phyloP scores from a whole-genome alignment of 2,329 filamentous ascomycete species.

The Diaporthe eres region DNA sequence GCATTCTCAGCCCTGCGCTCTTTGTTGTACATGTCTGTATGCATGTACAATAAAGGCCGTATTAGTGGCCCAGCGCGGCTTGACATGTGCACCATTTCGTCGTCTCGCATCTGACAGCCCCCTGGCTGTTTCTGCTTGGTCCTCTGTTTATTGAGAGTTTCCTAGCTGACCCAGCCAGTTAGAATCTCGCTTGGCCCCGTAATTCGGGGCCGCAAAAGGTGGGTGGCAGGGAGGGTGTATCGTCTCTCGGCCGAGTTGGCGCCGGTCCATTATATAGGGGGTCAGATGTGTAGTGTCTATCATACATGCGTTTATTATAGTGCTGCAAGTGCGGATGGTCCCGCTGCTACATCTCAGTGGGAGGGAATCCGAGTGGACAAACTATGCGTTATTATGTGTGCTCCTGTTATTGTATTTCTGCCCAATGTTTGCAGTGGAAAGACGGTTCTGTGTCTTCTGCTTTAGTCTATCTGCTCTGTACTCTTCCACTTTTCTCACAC shows the following conservation, averaged over 20 bases:
- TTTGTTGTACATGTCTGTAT: not conserved
- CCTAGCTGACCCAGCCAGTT: not conserved
- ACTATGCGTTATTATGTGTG: too few relatives aligned
- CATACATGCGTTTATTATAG: not conserved
- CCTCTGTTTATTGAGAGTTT: not conserved
- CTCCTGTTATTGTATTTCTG: not conserved
- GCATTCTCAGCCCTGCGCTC: not conserved
- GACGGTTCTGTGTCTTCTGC: not conserved
- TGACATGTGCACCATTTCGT: not conserved
- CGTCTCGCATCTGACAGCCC: not conserved
- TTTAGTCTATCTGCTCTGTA: too few relatives aligned
- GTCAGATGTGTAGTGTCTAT: not conserved
- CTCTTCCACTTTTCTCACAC: too few relatives aligned
- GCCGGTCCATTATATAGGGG: not conserved
- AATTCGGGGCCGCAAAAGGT: not conserved
- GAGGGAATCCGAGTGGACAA: too few relatives aligned
- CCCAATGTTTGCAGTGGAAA: not conserved
- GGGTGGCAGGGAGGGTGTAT: not conserved
- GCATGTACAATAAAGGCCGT: not conserved
- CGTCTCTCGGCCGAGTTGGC: conserved; percentile 7
- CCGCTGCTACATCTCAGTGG: not conserved
- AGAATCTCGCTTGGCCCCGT: not conserved
- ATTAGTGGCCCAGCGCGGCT: not conserved
- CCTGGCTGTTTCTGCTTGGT: too few relatives aligned
- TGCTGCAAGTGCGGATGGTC: not conserved